Percentiles rank a stretch among this genome's conserved stretches.
These are phyloP conservation scores for Trichophyton simii DNA, from an alignment of 2,329 filamentous ascomycete genomes.

Conservation along the genomic window DNA sequence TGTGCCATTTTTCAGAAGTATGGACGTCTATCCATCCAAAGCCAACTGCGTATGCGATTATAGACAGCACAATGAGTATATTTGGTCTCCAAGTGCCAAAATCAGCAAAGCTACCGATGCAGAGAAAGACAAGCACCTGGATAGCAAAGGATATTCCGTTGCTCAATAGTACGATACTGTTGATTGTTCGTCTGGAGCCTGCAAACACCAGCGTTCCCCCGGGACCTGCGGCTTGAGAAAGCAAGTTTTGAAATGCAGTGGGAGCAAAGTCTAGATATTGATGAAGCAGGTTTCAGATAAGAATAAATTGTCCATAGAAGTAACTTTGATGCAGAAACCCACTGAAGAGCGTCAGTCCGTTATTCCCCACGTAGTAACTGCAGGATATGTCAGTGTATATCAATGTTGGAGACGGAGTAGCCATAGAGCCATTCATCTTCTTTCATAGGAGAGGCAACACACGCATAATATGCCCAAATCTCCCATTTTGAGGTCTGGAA, in stretches of 20 bases:
- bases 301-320: no score
- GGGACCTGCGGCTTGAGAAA: conserved; percentile 48
- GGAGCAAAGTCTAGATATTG: conserved; percentile 43
- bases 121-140: conserved; percentile 39
- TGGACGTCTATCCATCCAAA: conserved; percentile 58
- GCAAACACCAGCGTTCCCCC: conserved; percentile 43
- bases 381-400: conserved; percentile 12
- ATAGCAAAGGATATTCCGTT: conserved; percentile 56
- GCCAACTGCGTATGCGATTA: conserved; percentile 50
- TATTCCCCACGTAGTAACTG: conserved; percentile 54
- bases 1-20: conserved; percentile 46
- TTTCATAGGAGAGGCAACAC: conserved; percentile 16
- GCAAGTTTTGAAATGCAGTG: conserved; percentile 52
- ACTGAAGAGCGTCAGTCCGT: conserved; percentile 50
- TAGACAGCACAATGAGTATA: conserved; percentile 49
- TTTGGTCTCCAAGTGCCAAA: conserved; percentile 54
- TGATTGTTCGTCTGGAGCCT: conserved; percentile 46
- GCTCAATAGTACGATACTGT: conserved; percentile 33
- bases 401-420: not conserved
- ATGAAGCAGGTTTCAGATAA: not conserved
- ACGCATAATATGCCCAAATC: conserved; percentile 46
- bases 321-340: conserved; percentile 7
- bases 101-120: conserved; percentile 42
- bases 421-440: conserved; percentile 14
- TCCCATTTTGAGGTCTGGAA: conserved; percentile 42